These are phyloP conservation scores for Linnemannia schmuckeri DNA, from an alignment of 192 early-diverging fungal genomes.

Conservation along the genomic window DNA sequence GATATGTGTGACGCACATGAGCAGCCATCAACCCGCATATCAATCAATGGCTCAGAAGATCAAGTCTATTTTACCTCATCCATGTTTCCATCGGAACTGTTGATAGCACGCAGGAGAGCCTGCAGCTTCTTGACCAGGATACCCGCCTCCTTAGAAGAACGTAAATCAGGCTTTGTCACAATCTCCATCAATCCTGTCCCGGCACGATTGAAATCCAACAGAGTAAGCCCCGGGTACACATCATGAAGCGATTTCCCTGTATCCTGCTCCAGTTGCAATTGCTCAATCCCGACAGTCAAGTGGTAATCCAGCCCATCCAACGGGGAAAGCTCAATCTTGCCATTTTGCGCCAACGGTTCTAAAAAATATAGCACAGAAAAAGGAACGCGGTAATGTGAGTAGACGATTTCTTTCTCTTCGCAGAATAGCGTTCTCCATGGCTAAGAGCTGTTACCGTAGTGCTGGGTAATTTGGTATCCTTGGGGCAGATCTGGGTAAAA, in stretches of 20 bases:
- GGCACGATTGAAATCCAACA: conserved; percentile 90
- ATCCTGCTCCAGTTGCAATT: conserved; percentile 95
- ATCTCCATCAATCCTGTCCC: conserved; percentile 93
- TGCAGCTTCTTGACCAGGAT: conserved; percentile 85
- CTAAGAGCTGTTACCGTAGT: conserved; percentile 60
- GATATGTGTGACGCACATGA: not conserved
- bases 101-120: conserved; percentile 74
- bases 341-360: conserved; percentile 85
- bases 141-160: conserved; percentile 79
- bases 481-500: conserved; percentile 94
- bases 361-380: not conserved
- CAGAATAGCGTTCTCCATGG: not conserved
- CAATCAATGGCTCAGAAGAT: not conserved
- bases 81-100: conserved; percentile 84
- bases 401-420: not conserved
- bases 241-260: conserved; percentile 88
- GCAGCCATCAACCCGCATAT: not conserved
- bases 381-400: not conserved
- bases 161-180: conserved; percentile 89
- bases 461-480: conserved; percentile 97
- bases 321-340: conserved; percentile 67
- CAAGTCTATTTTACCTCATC: conserved; percentile 74
- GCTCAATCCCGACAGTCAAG: conserved; percentile 75
- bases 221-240: conserved; percentile 67
- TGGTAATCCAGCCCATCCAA: conserved; percentile 72